A percentile compares a stretch with the other conserved stretches of the same genome.
Conservation (phyloP, 805 yeast species). For the Kodamaea fukazawae region DNA sequence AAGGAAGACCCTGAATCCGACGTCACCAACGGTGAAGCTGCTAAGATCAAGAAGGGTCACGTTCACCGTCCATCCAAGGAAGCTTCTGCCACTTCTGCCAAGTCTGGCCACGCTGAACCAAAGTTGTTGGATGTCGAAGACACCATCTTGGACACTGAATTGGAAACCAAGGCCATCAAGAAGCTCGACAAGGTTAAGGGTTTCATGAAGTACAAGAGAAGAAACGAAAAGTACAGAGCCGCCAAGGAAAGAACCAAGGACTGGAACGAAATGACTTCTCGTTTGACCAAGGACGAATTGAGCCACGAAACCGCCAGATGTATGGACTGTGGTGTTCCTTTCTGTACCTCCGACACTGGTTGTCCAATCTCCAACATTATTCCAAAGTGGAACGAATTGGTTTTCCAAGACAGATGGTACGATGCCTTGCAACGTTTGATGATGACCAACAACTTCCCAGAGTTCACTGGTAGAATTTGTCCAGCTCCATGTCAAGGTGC, state of each 20-base stretch:
- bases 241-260: constrained; percentile 76
- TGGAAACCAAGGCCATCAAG: constrained; percentile 60
- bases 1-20: constrained; percentile 83
- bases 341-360: constrained; percentile 97
- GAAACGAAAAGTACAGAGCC: constrained; percentile 81
- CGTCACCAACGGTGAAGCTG: constrained; percentile 85
- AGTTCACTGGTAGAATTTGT: constrained; percentile 96
- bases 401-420: constrained; percentile 91
- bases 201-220: constrained; percentile 89
- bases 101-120: constrained; percentile 57
- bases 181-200: constrained; percentile 81
- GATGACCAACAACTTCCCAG: constrained; percentile 98
- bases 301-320: constrained; percentile 93
- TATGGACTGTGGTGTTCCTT: constrained; percentile 99
- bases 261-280: constrained; percentile 86
- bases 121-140: constrained; percentile 88
- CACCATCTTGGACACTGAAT: constrained; percentile 65
- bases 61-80: constrained; percentile 28
- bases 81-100: constrained; percentile 22
- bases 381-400: constrained; percentile 97
- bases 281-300: constrained; percentile 83
- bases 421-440: constrained; percentile 87
- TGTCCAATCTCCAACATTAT: constrained; percentile 96
- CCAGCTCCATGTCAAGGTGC: constrained; percentile 99
- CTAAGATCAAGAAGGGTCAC: constrained; percentile 52